Percentiles rank a stretch among this genome's conserved stretches.
Evolutionary conservation across 352 stramenopile genomes (phyloP).

Genomic region (Phytophthora pisi): DNA sequence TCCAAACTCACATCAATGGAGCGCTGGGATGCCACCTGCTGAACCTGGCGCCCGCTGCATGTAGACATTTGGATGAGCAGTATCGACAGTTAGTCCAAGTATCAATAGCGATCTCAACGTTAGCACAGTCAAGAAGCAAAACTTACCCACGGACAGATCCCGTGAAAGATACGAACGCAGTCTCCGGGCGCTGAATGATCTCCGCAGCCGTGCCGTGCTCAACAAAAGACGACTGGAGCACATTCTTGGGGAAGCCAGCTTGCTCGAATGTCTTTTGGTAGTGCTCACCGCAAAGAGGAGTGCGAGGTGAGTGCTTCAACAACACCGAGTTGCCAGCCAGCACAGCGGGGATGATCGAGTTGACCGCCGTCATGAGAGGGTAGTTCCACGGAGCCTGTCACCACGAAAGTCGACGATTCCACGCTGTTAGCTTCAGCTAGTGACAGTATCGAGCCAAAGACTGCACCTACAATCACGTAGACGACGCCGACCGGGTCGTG

Average conservation of each 20-base stretch:
- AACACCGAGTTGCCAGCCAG: conserved; percentile 82
- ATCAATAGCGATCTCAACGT: background rate
- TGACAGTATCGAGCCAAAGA: background rate
- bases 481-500: conserved; percentile 85
- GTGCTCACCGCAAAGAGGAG: conserved; percentile 77
- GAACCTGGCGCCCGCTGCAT: conserved; percentile 69
- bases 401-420: background rate
- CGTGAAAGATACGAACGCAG: conserved; percentile 85
- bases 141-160: conserved; percentile 76
- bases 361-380: conserved; percentile 87
- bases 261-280: conserved; percentile 75
- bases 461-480: conserved; percentile 71
- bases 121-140: background rate
- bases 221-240: conserved; percentile 71
- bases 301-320: conserved; percentile 82
- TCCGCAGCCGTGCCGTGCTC: conserved; percentile 70
- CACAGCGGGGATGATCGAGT: conserved; percentile 85
- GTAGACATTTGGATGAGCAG: conserved; percentile 5
- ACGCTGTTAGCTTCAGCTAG: conserved; percentile 12
- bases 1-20: conserved; percentile 87
- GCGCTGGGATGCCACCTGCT: conserved; percentile 54
- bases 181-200: conserved; percentile 71
- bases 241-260: conserved; percentile 67
- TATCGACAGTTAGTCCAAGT: background rate
- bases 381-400: conserved; percentile 84